These are phyloP conservation scores for Boletus tomentosulus DNA, from an alignment of 768 basidiomycete genomes.

Conservation along the genomic window DNA sequence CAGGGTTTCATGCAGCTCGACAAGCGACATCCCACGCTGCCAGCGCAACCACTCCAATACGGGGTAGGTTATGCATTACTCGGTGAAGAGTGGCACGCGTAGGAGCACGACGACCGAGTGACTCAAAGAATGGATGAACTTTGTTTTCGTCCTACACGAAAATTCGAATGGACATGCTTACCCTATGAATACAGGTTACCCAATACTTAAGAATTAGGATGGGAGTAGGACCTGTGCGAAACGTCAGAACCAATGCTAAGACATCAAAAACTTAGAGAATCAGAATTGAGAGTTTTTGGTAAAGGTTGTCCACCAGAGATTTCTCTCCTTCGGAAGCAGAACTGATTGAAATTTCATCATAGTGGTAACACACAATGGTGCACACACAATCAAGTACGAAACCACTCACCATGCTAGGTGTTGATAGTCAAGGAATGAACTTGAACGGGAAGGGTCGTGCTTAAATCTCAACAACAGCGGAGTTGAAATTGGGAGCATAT, in stretches of 20 bases:
- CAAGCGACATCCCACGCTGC: conserved; percentile 28
- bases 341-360: conserved; percentile 61
- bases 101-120: conserved; percentile 33
- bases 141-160: conserved; percentile 53
- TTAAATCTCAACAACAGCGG: conserved; percentile 1
- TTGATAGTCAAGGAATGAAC: not conserved
- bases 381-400: not conserved
- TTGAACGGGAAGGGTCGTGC: not conserved
- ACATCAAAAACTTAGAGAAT: conserved; percentile 20
- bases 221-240: not conserved
- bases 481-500: not conserved
- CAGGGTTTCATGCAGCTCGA: conserved; percentile 52
- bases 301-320: conserved; percentile 70
- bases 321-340: conserved; percentile 80
- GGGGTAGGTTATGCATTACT: conserved; percentile 36
- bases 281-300: conserved; percentile 50
- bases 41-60: conserved; percentile 49
- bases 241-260: conserved; percentile 2
- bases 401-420: conserved; percentile 12
- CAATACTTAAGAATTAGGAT: not conserved
- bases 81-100: conserved; percentile 35
- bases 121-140: conserved; percentile 88
- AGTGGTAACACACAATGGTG: conserved; percentile 2
- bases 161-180: not conserved
- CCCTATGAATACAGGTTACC: conserved; percentile 1